Evolutionary conservation across 2,329 filamentous ascomycete species (phyloP).

Genomic region (Parasarocladium wereldwijsianum): DNA sequence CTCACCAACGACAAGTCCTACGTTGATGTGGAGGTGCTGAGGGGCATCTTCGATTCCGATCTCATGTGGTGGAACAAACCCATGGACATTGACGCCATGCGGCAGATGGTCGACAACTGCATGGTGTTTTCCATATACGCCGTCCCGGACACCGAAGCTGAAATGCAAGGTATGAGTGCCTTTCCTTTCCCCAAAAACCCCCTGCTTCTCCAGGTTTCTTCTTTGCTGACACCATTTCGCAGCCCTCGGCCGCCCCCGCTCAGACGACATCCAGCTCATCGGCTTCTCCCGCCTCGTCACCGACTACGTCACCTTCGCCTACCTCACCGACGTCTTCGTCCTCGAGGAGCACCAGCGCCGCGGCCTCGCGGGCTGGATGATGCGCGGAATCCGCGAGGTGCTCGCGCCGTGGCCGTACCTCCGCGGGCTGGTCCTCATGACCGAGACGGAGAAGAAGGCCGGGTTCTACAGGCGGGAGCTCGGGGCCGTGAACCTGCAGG

Average conservation of each 20-base stretch:
- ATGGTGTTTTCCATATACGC: constrained; percentile 45
- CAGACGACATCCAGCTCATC: constrained; percentile 18
- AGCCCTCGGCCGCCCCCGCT: constrained; percentile 18
- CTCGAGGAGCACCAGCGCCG: constrained; percentile 41
- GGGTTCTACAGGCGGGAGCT: constrained; percentile 33
- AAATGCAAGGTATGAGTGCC: constrained; percentile 20
- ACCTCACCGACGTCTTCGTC: constrained; percentile 54
- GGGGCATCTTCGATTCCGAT: constrained; percentile 39
- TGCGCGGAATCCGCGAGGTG: constrained; percentile 43
- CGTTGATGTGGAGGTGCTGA: constrained; percentile 38
- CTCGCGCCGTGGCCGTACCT: constrained; percentile 42
- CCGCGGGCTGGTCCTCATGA: constrained; percentile 42
- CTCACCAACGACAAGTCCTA: constrained; percentile 45
- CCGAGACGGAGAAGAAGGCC: constrained; percentile 23
- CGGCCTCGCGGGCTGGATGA: constrained; percentile 52
- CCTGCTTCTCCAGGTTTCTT: constrained; percentile 3
- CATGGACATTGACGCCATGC: constrained; percentile 30
- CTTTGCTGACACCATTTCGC: not conserved
- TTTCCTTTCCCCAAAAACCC: constrained; percentile 16
- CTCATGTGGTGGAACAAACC: constrained; percentile 46
- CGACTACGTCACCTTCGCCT: constrained; percentile 54
- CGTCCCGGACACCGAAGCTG: constrained; percentile 20
- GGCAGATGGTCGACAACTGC: constrained; percentile 39
- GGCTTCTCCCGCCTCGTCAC: constrained; percentile 45
- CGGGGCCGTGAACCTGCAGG: constrained; percentile 27